These are phyloP conservation scores for Auricularia sp. DNA, from an alignment of 768 basidiomycete genomes.

Conservation along the genomic window DNA sequence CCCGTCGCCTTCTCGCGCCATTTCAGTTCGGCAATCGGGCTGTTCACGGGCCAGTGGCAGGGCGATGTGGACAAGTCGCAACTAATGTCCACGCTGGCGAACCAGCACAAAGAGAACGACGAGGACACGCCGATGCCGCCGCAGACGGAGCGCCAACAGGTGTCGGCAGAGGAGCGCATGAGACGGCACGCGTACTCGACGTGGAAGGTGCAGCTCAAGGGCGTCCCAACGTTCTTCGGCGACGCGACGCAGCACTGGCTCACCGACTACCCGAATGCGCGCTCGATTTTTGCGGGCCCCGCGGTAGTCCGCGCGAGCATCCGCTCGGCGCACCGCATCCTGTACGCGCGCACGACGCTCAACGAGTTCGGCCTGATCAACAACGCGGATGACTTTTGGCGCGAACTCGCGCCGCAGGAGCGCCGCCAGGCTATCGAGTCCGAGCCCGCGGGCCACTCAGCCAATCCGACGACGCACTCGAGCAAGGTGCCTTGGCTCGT, in stretches of 20 bases:
- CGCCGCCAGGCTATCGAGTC: not conserved
- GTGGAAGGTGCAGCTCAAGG: constrained; percentile 63
- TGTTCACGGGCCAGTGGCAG: constrained; percentile 49
- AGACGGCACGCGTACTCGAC: constrained; percentile 43
- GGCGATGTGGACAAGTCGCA: constrained; percentile 29
- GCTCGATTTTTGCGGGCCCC: constrained; percentile 57
- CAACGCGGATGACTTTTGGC: constrained; percentile 34
- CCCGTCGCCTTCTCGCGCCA: constrained; percentile 64
- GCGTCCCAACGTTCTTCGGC: constrained; percentile 48
- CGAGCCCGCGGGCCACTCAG: not conserved
- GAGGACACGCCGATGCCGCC: not conserved
- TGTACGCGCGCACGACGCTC: constrained; percentile 56
- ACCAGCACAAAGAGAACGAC: no score
- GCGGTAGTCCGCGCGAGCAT: constrained; percentile 53
- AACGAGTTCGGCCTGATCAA: constrained; percentile 56
- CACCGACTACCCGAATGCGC: constrained; percentile 53
- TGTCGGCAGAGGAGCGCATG: not conserved
- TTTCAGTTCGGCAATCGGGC: constrained; percentile 59
- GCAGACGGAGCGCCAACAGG: constrained; percentile 2
- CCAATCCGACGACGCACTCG: not conserved
- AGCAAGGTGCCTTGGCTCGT: constrained; percentile 20
- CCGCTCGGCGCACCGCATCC: constrained; percentile 60
- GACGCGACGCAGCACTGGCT: constrained; percentile 60
- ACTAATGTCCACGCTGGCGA: no score
- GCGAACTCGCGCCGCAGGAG: constrained; percentile 7